Evolutionary conservation across 139 green algal species (phyloP), one percentile per base, ranked within the genome.

Genomic region (Coccomyxa sp.): DNA sequence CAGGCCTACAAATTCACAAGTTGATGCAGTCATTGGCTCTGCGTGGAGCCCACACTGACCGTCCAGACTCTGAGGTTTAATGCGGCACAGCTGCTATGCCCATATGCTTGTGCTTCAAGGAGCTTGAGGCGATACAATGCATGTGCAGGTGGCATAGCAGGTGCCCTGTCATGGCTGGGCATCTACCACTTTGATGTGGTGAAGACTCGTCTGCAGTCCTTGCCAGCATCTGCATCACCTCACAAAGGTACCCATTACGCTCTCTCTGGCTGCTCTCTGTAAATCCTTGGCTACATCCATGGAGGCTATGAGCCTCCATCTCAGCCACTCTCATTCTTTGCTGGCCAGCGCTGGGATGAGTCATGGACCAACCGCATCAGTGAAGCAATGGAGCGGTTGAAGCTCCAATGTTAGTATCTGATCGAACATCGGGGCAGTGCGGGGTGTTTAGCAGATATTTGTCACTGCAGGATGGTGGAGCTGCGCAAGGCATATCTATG

Each of bases 141-240:
- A 39, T 37, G 64, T 86, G 86, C 83, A 37, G 89, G 88, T 27
- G 88, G 87, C 2, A n/a, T 88, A 14, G 88, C 86, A 24, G 90
- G 89, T 0, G 75, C 82, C 2, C 24, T 88, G 1, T 83, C 89
- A 31, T 93, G 89, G 88, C 55, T 84, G 6, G 80, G 69, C 40
- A 84, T 94, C 18, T 95, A 95, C 73, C 87, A 87, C 5, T 41
- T 95, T 16, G 91, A 95, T 64, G 83, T 95, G 10, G 70, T 95
- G 27, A 95, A 95, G 78, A 86, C 83, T 6, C 81, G 91, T 7
- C 78, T 94, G 39, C 91, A 95, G 78, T 89, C 79, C 0, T 68
- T 18, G 7, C 44, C 77, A 24, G 64, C 38, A 27, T 24, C 72
- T 31, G 58, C 40, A 0, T 85, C 83, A 29, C 80, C 75, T 9